Base-by-base conservation (phyloP, 768 basidiomycete species). In the Pholiota conissans region DNA sequence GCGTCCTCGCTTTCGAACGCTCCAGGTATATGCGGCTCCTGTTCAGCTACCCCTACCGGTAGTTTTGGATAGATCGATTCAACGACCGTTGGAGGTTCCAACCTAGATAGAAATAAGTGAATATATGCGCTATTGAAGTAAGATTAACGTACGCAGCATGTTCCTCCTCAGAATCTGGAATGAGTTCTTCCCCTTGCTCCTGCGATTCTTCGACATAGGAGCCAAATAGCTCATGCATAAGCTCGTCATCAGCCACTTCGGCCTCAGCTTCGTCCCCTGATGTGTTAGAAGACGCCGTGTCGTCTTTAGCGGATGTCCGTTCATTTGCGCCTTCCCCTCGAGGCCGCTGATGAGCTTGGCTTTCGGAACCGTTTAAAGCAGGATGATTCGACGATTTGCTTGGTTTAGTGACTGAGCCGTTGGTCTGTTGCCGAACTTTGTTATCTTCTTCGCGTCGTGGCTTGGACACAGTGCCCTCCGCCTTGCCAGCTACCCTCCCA, bases 161-260 rank as follows among this genome's bases (percentile, higher is more conserved):
- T 27, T 55, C 28, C 3, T 10, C 42, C n/a, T 47, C 51, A n/a
- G 29, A 53, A 9, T 57, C 46, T 26, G 42, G 42, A 13, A 24
- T 22, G 8, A 22, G 42, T 3, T 61, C 61, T n/a, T 60, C 59
- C 10, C 57, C 63, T n/a, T 56, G 53, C 11, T 6, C 26, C 20
- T 42, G 52, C 20, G 30, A 32, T 32, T 56, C 59, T 18, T 55
- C 48, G 16, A 29, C 45, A 9, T 47, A 47, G 11, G 53, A 42
- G 5, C 58, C 58, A 47, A 59, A 59, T 2, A 59, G 27, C 14
- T 55, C 53, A 14, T 47, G 35, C 58, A 59, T 59, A n/a, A 57
- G 27, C 2, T 50, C 56, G 26, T 40, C 20, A 24, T 9, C 42
- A 45, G 8, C 22, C 5, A 22, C 11, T 22, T 45, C 42, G 20